Evolutionary conservation across 345 rosid genomes (phyloP), one percentile per base, ranked within the genome.

Genomic region (Brassica incana): DNA sequence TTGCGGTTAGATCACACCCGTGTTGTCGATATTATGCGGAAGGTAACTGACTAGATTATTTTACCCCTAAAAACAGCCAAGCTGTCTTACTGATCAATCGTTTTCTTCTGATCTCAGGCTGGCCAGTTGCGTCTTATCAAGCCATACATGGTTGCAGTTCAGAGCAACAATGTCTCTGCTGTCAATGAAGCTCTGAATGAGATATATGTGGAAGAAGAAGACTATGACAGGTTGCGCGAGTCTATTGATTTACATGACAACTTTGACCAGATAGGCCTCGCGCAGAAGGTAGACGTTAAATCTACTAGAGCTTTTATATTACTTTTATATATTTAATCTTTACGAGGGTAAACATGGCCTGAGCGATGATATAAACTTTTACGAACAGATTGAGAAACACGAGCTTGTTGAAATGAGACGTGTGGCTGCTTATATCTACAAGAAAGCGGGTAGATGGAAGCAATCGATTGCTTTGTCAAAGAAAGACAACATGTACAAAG

Each of bases 361-460:
- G 32, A 29, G 32, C 32, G 32, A 54, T 62, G 15, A 38, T 29
- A 29, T 80, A 73, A 71, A 11, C 32, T 59, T 62, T 65, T 67
- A 58, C 38, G 18, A 71, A 65, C 89, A 95, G 99, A 91, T 92
- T 70, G 99, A 95, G 93, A 95, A 95, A 82, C 99, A 95, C 56
- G 99, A 95, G 87, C 97, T 95, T 77, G 90, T 95, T 74, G 99
- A 95, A 83, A 95, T 95, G 97, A 90, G 99, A 79, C 97, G 97
- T 20, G 99, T 95, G 76, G 98, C 99, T 77, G 98, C 99, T 52
- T 95, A 95, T 78, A 93, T 95, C 43, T 95, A 95, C 89, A 95
- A 95, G 77, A 95, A 95, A 85, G 99, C 97, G 0, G 97, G 98
- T 61, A 85, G 98, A 84, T 95, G 99, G 99, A 95, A 93, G 98